phyloP scores from a whole-genome alignment of 306 rosid genomes.

The Psophocarpus tetragonolobus region DNA sequence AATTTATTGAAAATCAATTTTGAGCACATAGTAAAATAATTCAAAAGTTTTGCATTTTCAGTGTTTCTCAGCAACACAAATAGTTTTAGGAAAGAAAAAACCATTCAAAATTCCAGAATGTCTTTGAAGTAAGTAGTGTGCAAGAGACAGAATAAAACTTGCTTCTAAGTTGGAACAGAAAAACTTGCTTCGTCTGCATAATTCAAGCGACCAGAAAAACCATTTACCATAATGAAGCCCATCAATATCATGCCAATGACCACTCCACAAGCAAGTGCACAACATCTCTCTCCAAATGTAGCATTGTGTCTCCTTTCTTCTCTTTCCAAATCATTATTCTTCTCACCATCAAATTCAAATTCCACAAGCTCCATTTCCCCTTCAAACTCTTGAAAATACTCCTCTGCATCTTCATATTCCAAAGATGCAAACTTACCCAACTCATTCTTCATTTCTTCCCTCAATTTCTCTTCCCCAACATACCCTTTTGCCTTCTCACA shows the following conservation, averaged over 20 bases:
- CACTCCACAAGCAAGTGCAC: constrained; percentile 49
- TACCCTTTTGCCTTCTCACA: neutral
- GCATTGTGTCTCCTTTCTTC: neutral
- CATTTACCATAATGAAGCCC: constrained; percentile 36
- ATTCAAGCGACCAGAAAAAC: constrained; percentile 40
- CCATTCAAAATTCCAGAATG: neutral
- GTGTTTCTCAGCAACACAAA: neutral
- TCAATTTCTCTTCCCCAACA: neutral
- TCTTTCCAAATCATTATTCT: constrained; percentile 15
- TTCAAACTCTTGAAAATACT: neutral
- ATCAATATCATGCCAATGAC: constrained; percentile 49
- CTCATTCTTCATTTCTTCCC: neutral
- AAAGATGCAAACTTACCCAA: neutral
- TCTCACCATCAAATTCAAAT: constrained; percentile 8
- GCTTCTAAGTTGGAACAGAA: constrained; percentile 50
- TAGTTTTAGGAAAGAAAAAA: neutral
- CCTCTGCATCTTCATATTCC: constrained; percentile 32
- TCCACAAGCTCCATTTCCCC: constrained; percentile 24
- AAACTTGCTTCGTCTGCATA: constrained; percentile 17
- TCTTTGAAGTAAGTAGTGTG: neutral
- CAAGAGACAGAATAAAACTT: neutral
- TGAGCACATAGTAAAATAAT: too few species aligned
- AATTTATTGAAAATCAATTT: too few species aligned
- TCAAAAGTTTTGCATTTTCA: neutral
- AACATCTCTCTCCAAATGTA: constrained; percentile 28